Percentiles rank a stretch among this genome's conserved stretches.
These are phyloP conservation scores for Cladosporium austrohemisphaericum DNA, from an alignment of 2,329 filamentous ascomycete genomes.

Conservation along the genomic window DNA sequence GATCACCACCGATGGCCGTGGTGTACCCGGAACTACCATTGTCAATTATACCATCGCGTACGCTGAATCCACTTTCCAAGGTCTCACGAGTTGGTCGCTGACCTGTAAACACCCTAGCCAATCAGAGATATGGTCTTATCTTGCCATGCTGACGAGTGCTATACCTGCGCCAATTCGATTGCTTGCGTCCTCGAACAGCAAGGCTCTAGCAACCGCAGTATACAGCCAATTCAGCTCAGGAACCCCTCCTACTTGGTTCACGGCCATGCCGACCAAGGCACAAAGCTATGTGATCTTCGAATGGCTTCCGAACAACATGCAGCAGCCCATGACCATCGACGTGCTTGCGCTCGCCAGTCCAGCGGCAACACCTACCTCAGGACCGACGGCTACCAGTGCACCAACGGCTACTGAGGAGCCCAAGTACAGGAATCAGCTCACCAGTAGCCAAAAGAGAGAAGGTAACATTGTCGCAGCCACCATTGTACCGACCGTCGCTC, in stretches of 20 bases:
- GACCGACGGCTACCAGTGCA: neutral
- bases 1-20: too few relatives aligned
- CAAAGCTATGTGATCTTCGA: neutral
- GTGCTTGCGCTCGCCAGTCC: neutral
- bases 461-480: neutral
- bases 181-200: neutral
- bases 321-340: neutral
- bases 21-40: too few relatives aligned
- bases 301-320: neutral
- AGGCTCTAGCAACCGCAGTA: neutral
- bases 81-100: too few relatives aligned
- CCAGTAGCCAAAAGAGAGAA: neutral
- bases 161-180: neutral
- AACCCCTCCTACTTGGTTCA: neutral
- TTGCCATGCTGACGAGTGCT: neutral
- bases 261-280: neutral
- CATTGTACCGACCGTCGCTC: too few relatives aligned
- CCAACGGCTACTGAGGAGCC: neutral
- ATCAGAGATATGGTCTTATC: neutral
- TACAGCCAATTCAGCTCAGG: neutral
- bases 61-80: too few relatives aligned
- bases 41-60: too few relatives aligned
- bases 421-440: too few relatives aligned
- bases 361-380: neutral
- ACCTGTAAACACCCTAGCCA: neutral